phyloP scores from a whole-genome alignment of 2,329 filamentous ascomycete genomes.

The Penicillium sp. region DNA sequence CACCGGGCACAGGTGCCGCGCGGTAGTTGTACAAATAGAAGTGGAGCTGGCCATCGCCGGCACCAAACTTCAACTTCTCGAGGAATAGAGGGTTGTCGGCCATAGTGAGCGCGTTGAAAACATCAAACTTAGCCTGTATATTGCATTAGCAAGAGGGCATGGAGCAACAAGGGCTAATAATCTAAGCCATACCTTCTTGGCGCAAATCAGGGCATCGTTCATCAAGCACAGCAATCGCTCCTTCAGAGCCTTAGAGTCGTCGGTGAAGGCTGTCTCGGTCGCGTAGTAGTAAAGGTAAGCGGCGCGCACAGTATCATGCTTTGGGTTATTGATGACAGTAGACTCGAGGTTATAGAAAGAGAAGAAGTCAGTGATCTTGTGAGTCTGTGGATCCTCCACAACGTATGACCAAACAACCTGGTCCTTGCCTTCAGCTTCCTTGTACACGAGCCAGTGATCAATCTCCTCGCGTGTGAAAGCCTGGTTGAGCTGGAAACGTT shows the following conservation, averaged over 20 bases:
- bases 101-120: constrained; percentile 92
- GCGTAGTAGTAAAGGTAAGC: constrained; percentile 99
- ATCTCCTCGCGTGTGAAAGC: constrained; percentile 78
- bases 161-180: not conserved
- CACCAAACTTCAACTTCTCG: constrained; percentile 89
- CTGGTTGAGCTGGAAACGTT: constrained; percentile 80
- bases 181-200: constrained; percentile 63
- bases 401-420: constrained; percentile 94
- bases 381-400: constrained; percentile 69
- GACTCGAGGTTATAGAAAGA: constrained; percentile 96
- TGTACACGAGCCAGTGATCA: constrained; percentile 81
- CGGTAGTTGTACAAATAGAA: constrained; percentile 99
- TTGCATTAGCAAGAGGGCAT: constrained; percentile 1
- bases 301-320: constrained; percentile 77
- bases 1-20: constrained; percentile 79
- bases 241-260: constrained; percentile 63
- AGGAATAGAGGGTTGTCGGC: constrained; percentile 95
- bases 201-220: constrained; percentile 81
- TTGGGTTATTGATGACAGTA: constrained; percentile 79
- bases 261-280: constrained; percentile 70
- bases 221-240: constrained; percentile 77
- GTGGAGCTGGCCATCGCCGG: constrained; percentile 90
- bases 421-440: constrained; percentile 63
- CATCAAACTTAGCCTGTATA: constrained; percentile 73
- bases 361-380: constrained; percentile 92